Evolutionary conservation across 495 filamentous ascomycete genomes (phyloP).

Genomic region (Penicillium egyptiacum): DNA sequence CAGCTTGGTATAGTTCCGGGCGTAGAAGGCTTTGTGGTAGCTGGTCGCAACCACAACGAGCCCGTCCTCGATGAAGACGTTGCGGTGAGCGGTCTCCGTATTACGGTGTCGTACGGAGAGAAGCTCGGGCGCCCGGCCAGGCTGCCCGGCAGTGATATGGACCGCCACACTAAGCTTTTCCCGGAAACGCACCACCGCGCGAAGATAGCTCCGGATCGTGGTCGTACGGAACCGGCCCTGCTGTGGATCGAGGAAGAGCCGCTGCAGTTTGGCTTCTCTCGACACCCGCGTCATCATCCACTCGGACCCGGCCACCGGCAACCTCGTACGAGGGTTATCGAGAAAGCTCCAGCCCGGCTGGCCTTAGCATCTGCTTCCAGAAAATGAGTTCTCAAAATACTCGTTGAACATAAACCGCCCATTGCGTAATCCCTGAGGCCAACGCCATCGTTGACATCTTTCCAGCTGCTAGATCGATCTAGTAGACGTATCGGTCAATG

Average conservation of each 20-base stretch:
- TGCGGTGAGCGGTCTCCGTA: conserved; percentile 7
- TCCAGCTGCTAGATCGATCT: too few species aligned
- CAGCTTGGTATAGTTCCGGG: conserved; percentile 12
- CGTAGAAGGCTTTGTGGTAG: conserved; percentile 21
- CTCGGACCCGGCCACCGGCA: neutral
- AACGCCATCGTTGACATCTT: too few species aligned
- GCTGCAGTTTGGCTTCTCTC: conserved; percentile 2
- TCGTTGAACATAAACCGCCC: too few species aligned
- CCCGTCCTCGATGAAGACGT: conserved; percentile 21
- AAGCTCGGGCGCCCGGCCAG: conserved; percentile 28
- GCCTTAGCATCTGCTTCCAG: neutral
- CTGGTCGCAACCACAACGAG: conserved; percentile 1
- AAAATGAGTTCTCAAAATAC: too few species aligned
- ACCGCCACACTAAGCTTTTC: conserved; percentile 26
- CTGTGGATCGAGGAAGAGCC: conserved; percentile 1
- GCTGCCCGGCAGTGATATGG: conserved; percentile 27
- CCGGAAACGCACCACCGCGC: conserved; percentile 13
- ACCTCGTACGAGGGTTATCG: conserved; percentile 8
- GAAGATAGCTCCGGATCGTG: neutral
- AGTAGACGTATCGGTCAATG: too few species aligned
- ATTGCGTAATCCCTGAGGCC: too few species aligned
- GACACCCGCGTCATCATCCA: conserved; percentile 11
- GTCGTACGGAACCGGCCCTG: conserved; percentile 1
- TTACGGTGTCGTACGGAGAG: conserved; percentile 26
- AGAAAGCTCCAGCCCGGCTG: conserved; percentile 19